Percentiles rank a stretch among this genome's conserved stretches.
Evolutionary conservation across 495 filamentous ascomycete genomes (phyloP).

Genomic region (Aspergillus indologenus): DNA sequence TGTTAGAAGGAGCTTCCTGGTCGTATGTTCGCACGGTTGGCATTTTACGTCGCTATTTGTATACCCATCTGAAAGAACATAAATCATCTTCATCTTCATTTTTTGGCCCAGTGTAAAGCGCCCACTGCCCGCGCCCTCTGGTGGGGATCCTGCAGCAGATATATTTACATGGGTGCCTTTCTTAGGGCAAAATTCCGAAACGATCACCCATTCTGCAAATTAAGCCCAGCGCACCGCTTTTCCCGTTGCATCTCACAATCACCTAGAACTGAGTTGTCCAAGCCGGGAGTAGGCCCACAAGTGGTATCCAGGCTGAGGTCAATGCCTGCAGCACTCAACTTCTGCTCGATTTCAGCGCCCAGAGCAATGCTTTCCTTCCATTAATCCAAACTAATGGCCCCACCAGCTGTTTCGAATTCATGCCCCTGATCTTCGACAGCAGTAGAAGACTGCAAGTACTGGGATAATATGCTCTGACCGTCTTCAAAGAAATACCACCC

Average conservation of each 20-base stretch:
- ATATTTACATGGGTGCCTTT: background rate
- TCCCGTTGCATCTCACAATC: background rate
- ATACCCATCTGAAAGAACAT: slow-evolving; percentile 23
- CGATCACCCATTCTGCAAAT: background rate
- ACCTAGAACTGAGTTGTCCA: too few species aligned
- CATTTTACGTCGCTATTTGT: slow-evolving; percentile 20
- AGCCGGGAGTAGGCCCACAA: too few species aligned
- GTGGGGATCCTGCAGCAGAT: background rate
- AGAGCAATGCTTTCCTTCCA: too few species aligned
- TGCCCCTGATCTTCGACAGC: background rate
- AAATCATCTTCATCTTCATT: background rate
- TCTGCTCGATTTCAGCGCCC: too few species aligned
- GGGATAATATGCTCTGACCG: slow-evolving; percentile 18
- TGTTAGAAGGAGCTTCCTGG: slow-evolving; percentile 17
- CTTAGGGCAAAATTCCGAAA: background rate
- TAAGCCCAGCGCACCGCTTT: background rate
- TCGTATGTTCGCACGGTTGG: slow-evolving; percentile 14
- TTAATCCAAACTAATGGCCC: too few species aligned
- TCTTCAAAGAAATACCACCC: slow-evolving; percentile 36
- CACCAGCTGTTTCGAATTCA: too few species aligned
- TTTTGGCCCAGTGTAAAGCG: background rate
- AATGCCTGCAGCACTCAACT: too few species aligned
- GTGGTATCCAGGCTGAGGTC: too few species aligned
- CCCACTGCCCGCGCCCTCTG: background rate
- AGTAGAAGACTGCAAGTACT: slow-evolving; percentile 18